Evolutionary conservation across 176 grass and related monocot species (phyloP).

Genomic region (Oryza meridionalis): DNA sequence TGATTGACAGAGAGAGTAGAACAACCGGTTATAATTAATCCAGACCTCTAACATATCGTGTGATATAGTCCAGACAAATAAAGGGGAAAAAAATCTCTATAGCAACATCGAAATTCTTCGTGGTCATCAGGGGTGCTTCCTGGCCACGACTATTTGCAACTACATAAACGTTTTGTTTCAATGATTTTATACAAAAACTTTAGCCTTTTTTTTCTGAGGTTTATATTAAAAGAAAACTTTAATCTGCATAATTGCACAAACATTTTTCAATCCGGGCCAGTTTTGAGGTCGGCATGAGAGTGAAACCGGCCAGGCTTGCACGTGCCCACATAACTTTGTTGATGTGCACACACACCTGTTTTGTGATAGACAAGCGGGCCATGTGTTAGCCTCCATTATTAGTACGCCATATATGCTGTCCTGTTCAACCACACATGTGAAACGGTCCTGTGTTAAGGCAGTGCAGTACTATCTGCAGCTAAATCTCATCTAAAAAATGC

Average conservation of each 20-base stretch:
- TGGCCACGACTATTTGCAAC: no score
- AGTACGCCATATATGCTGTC: neutral
- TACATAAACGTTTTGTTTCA: no score
- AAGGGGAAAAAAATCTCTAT: no score
- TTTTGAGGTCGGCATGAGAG: neutral
- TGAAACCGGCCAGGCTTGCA: neutral
- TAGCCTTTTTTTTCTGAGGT: no score
- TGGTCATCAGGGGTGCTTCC: no score
- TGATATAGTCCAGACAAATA: no score
- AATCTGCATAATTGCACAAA: neutral
- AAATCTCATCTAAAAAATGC: neutral
- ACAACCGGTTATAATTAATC: no score
- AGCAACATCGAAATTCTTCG: no score
- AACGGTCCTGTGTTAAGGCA: neutral
- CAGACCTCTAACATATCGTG: no score
- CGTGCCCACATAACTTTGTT: neutral
- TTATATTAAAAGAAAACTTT: no score
- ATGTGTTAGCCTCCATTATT: neutral
- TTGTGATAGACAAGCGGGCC: neutral
- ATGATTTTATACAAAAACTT: no score
- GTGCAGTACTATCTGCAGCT: neutral
- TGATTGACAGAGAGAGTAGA: no score
- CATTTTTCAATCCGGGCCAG: neutral
- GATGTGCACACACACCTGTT: constrained; percentile 15
- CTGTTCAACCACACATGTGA: neutral